Evolutionary conservation across 2,329 filamentous ascomycete species (phyloP).

Genomic region (Epichloe uncinata): DNA sequence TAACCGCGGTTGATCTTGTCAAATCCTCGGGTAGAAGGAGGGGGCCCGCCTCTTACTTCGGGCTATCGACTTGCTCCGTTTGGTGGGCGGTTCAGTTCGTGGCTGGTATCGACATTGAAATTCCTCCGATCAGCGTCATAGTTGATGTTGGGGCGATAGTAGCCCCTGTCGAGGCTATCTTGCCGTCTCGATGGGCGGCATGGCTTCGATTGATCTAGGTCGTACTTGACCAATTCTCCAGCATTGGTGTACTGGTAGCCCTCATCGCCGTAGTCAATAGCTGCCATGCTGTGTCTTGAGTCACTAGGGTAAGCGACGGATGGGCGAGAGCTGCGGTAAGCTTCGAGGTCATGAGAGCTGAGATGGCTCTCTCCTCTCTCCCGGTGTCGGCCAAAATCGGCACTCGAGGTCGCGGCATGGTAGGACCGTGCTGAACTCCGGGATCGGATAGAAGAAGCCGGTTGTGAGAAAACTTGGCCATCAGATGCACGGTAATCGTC

Average conservation of each 20-base stretch:
- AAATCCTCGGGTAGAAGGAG: constrained; percentile 56
- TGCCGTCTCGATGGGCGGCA: constrained; percentile 27
- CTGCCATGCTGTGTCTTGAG: constrained; percentile 28
- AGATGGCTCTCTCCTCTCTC: constrained; percentile 34
- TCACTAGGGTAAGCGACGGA: constrained; percentile 31
- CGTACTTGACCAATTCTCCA: constrained; percentile 47
- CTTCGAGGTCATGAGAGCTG: constrained; percentile 26
- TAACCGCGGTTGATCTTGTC: constrained; percentile 51
- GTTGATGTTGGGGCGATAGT: constrained; percentile 42
- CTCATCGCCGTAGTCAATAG: constrained; percentile 42
- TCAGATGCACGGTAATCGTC: constrained; percentile 41
- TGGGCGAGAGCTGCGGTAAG: constrained; percentile 34
- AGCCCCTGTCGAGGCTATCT: constrained; percentile 42
- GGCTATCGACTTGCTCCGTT: constrained; percentile 22
- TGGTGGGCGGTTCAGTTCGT: constrained; percentile 31
- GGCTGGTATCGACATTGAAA: constrained; percentile 32
- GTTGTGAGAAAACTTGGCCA: constrained; percentile 38
- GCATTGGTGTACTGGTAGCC: constrained; percentile 53
- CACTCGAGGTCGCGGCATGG: constrained; percentile 35
- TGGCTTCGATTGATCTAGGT: constrained; percentile 39
- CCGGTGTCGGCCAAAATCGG: constrained; percentile 36
- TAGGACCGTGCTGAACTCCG: constrained; percentile 34
- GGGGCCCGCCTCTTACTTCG: constrained; percentile 42
- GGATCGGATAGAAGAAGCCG: constrained; percentile 43
- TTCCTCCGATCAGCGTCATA: constrained; percentile 32